Percentiles rank a stretch among this genome's conserved stretches.
phyloP scores from a whole-genome alignment of 441 rosid species.

The Pelargonium cotyledonis region DNA sequence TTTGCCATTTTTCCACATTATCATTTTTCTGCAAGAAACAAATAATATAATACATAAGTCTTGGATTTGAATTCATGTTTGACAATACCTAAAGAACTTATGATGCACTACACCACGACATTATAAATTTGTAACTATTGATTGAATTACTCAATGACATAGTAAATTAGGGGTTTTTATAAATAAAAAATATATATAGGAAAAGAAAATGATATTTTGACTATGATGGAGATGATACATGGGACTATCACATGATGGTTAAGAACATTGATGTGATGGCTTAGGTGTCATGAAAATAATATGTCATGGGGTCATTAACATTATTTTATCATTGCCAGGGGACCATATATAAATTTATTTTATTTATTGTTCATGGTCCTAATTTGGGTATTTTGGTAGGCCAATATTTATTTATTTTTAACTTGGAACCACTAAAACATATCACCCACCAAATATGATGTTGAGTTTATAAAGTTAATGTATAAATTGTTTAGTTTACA shows the following conservation, averaged over 20 bases:
- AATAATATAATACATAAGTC: neutral
- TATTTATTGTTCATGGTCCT: slow-evolving; percentile 20
- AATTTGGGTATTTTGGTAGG: neutral
- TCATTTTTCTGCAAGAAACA: slow-evolving; percentile 36
- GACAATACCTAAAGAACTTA: too few species aligned
- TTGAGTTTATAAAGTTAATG: too few species aligned
- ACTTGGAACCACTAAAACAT: neutral
- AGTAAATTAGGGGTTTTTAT: too few species aligned
- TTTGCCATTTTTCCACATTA: slow-evolving; percentile 49
- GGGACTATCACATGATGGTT: slow-evolving; percentile 32
- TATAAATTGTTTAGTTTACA: too few species aligned
- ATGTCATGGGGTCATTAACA: slow-evolving; percentile 13
- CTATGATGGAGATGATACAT: slow-evolving; percentile 30
- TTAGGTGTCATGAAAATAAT: slow-evolving; percentile 37
- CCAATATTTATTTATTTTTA: neutral
- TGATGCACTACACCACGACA: too few species aligned
- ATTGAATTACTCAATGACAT: too few species aligned
- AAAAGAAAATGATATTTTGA: neutral
- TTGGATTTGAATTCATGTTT: too few species aligned
- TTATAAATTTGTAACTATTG: too few species aligned
- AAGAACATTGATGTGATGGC: slow-evolving; percentile 25
- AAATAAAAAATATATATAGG: neutral
- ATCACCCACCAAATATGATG: too few species aligned
- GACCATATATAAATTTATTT: slow-evolving; percentile 25
- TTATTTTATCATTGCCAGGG: slow-evolving; percentile 16